phyloP scores from a whole-genome alignment of 139 green algal genomes.

The Tetradesmus lagerheimii region DNA sequence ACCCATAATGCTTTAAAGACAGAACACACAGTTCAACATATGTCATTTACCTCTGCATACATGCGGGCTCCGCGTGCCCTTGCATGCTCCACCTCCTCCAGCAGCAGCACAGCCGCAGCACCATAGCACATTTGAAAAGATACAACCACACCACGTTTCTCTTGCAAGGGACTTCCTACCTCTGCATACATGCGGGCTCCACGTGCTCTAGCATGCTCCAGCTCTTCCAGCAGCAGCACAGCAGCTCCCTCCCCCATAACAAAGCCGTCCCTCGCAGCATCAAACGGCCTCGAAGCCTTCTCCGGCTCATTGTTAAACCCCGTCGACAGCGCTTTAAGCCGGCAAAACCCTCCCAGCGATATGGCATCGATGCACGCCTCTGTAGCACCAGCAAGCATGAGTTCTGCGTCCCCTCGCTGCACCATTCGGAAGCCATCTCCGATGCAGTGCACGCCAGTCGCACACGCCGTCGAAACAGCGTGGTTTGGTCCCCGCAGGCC shows the following conservation, averaged over 20 bases:
- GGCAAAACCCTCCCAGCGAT: conserved; percentile 85
- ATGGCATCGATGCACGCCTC: conserved; percentile 93
- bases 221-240: conserved; percentile 86
- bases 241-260: conserved; percentile 94
- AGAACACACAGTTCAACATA: too few relatives aligned
- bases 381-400: conserved; percentile 90
- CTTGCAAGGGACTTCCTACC: too few relatives aligned
- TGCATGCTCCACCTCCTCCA: not conserved
- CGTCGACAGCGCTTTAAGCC: conserved; percentile 82
- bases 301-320: conserved; percentile 34
- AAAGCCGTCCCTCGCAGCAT: conserved; percentile 89
- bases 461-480: conserved; percentile 91
- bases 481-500: conserved; percentile 82
- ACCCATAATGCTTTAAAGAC: too few relatives aligned
- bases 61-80: not conserved
- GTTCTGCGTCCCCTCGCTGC: conserved; percentile 85
- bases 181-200: conserved; percentile 74
- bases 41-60: not conserved
- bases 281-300: conserved; percentile 81
- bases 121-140: too few relatives aligned
- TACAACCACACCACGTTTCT: too few relatives aligned
- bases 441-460: conserved; percentile 91
- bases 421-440: conserved; percentile 87
- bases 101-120: too few relatives aligned
- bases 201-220: conserved; percentile 81